Evolutionary conservation across 345 rosid genomes (phyloP).

Genomic region (Viola odorata): DNA sequence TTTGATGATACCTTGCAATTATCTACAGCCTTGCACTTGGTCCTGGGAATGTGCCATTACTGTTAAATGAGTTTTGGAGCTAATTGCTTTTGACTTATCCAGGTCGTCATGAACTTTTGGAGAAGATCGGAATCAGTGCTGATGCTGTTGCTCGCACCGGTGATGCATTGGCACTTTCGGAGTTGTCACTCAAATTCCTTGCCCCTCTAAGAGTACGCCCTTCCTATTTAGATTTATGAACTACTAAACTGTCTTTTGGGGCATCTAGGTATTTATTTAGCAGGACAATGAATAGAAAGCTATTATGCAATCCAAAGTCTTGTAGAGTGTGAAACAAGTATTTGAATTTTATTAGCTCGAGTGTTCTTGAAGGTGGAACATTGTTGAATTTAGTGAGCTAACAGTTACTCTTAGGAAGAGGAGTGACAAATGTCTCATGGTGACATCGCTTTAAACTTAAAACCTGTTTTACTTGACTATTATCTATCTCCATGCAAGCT

Average conservation of each 20-base stretch:
- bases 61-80: not conserved
- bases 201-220: conserved; percentile 58
- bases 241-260: not conserved
- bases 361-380: not conserved
- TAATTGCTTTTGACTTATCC: conserved; percentile 9
- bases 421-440: not conserved
- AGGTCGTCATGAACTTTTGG: conserved; percentile 82
- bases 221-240: conserved; percentile 5
- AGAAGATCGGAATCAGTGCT: conserved; percentile 57
- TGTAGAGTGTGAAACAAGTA: not conserved
- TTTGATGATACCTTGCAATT: too few species aligned
- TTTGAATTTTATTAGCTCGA: not conserved
- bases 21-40: too few species aligned
- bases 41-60: too few species aligned
- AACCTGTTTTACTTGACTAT: not conserved
- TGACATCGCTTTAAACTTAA: not conserved
- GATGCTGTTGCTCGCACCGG: conserved; percentile 71
- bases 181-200: conserved; percentile 70
- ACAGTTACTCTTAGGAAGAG: conserved; percentile 8
- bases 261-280: not conserved
- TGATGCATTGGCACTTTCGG: conserved; percentile 64
- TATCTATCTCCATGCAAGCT: not conserved
- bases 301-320: not conserved
- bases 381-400: not conserved
- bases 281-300: not conserved